These are phyloP conservation scores for Suhomyces bolitotheri DNA, from an alignment of 1,139 yeast species.

Conservation along the genomic window DNA sequence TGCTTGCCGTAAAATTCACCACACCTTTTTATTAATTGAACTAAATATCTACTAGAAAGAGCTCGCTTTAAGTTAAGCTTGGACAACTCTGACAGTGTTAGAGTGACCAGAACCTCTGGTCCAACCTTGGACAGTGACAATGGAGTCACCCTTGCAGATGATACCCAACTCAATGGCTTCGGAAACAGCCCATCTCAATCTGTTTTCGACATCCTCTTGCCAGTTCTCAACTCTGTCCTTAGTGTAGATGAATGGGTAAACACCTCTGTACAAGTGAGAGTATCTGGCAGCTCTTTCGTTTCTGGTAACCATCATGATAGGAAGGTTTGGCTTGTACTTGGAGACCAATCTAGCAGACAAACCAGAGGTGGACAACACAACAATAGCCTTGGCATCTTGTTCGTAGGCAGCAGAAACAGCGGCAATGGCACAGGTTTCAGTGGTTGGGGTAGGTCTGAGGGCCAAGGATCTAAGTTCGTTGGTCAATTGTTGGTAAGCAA, in stretches of 20 bases:
- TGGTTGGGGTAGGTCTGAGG: constrained; percentile 85
- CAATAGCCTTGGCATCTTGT: constrained; percentile 95
- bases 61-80: constrained; percentile 40
- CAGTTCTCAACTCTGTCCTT: constrained; percentile 74
- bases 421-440: constrained; percentile 96
- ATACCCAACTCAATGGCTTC: constrained; percentile 89
- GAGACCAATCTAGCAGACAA: constrained; percentile 93
- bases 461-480: constrained; percentile 88
- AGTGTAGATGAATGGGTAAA: constrained; percentile 88
- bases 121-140: constrained; percentile 98
- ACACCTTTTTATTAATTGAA: constrained; percentile 6
- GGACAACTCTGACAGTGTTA: constrained; percentile 85
- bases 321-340: constrained; percentile 96
- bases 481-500: constrained; percentile 84
- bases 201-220: constrained; percentile 95
- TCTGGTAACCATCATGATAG: constrained; percentile 98
- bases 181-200: constrained; percentile 91
- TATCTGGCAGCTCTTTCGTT: constrained; percentile 90
- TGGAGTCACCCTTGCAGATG: constrained; percentile 82
- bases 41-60: constrained; percentile 5
- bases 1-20: constrained; percentile 1
- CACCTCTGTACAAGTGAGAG: constrained; percentile 97
- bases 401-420: constrained; percentile 96
- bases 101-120: constrained; percentile 99
- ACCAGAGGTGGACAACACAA: constrained; percentile 94